Evolutionary conservation across 2,329 filamentous ascomycete genomes (phyloP).

Genomic region (Ustulina deusta): DNA sequence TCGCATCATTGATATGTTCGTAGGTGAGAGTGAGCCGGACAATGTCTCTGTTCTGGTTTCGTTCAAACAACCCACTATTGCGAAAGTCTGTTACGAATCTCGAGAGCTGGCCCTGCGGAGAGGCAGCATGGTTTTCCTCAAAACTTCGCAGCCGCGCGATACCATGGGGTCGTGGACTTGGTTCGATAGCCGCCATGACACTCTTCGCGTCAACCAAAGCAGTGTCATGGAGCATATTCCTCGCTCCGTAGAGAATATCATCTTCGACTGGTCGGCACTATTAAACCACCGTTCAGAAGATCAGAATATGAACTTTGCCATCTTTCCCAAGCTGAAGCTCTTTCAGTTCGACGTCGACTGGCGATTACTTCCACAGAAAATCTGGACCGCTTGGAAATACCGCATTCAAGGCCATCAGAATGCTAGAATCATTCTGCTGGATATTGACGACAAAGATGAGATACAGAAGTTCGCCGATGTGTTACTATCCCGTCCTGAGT

Average conservation of each 20-base stretch:
- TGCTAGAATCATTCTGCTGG: neutral
- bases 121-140: neutral
- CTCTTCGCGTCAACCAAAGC: neutral
- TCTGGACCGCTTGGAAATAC: neutral
- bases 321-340: neutral
- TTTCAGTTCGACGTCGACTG: neutral
- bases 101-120: neutral
- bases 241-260: neutral
- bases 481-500: neutral
- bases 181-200: constrained; percentile 11
- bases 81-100: constrained; percentile 1
- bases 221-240: neutral
- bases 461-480: neutral
- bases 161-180: too few relatives aligned
- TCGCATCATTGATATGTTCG: neutral
- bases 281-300: neutral
- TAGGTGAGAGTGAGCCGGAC: too few relatives aligned
- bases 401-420: neutral
- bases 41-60: neutral
- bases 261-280: neutral
- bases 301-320: neutral
- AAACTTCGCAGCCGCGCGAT: neutral
- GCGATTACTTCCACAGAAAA: neutral
- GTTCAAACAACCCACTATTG: neutral
- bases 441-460: constrained; percentile 5